Conservation (phyloP, 768 basidiomycete species). For the Lepiota venenata region DNA sequence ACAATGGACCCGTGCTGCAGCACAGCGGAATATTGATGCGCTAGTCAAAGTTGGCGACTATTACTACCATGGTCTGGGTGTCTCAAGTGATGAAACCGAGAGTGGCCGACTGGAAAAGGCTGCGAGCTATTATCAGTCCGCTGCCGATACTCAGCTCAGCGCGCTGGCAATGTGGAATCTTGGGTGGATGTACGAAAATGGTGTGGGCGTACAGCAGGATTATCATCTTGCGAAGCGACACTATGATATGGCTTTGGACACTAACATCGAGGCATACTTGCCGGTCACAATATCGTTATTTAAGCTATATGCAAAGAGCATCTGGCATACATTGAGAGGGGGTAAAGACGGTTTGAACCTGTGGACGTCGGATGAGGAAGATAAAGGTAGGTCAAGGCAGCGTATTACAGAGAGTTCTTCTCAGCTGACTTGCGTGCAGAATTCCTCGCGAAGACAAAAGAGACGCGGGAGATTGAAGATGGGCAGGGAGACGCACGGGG, state of each 20-base stretch:
- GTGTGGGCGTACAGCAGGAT: slow-evolving; percentile 89
- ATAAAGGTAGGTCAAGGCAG: slow-evolving; percentile 26
- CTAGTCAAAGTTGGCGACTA: slow-evolving; percentile 98
- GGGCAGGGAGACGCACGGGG: slow-evolving; percentile 24
- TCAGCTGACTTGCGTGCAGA: slow-evolving; percentile 6
- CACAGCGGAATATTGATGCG: slow-evolving; percentile 93
- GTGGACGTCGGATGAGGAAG: slow-evolving; percentile 59
- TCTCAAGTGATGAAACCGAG: slow-evolving; percentile 60
- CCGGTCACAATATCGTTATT: slow-evolving; percentile 81
- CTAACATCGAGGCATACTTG: slow-evolving; percentile 85
- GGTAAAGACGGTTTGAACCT: slow-evolving; percentile 65
- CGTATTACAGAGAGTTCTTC: background rate
- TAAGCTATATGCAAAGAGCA: slow-evolving; percentile 78
- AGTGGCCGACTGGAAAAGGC: slow-evolving; percentile 79
- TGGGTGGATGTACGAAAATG: slow-evolving; percentile 99
- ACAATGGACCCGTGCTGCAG: slow-evolving; percentile 93
- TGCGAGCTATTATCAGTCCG: slow-evolving; percentile 90
- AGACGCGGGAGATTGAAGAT: slow-evolving; percentile 39
- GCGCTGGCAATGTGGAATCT: slow-evolving; percentile 98
- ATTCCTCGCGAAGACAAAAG: slow-evolving; percentile 21
- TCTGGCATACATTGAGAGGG: slow-evolving; percentile 79
- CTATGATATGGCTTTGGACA: slow-evolving; percentile 88
- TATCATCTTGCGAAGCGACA: slow-evolving; percentile 96
- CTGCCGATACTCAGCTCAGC: slow-evolving; percentile 88
- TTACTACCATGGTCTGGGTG: slow-evolving; percentile 88